Conservation (phyloP, 768 basidiomycete species). For the Amanita polypyramis region DNA sequence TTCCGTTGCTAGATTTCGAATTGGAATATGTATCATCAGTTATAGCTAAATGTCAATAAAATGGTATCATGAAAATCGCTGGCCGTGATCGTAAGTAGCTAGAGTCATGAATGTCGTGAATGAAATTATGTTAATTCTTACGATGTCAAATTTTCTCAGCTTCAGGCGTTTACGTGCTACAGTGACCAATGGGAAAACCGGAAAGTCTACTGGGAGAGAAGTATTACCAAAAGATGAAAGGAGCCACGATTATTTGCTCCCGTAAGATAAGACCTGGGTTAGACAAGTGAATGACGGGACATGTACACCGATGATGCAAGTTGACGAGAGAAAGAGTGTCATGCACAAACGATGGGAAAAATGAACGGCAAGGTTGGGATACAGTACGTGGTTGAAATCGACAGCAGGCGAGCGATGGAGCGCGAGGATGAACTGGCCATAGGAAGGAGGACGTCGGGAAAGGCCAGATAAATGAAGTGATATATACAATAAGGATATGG, state of each 20-base stretch:
- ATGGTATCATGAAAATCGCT: neutral
- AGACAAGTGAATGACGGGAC: neutral
- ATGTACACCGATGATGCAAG: neutral
- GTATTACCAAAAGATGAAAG: neutral
- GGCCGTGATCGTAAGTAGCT: neutral
- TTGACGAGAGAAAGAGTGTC: neutral
- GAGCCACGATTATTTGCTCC: too few relatives aligned
- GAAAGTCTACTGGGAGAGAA: neutral
- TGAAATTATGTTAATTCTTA: slow-evolving; percentile 3
- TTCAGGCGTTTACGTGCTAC: neutral
- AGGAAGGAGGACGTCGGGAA: neutral
- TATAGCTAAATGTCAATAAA: neutral
- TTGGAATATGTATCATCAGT: neutral
- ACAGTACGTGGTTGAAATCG: neutral
- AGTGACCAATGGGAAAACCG: neutral
- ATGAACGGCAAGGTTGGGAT: neutral
- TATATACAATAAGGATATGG: slow-evolving; percentile 7
- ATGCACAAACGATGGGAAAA: neutral
- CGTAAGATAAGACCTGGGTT: neutral
- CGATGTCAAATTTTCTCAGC: neutral
- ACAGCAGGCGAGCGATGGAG: neutral
- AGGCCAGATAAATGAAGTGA: neutral
- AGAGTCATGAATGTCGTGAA: neutral
- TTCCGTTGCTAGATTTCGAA: neutral
- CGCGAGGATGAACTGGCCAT: too few relatives aligned